A percentile compares a stretch with the other conserved stretches of the same genome.
These are phyloP conservation scores for Candida silvicultrix DNA, from an alignment of 805 yeast genomes.

Conservation along the genomic window DNA sequence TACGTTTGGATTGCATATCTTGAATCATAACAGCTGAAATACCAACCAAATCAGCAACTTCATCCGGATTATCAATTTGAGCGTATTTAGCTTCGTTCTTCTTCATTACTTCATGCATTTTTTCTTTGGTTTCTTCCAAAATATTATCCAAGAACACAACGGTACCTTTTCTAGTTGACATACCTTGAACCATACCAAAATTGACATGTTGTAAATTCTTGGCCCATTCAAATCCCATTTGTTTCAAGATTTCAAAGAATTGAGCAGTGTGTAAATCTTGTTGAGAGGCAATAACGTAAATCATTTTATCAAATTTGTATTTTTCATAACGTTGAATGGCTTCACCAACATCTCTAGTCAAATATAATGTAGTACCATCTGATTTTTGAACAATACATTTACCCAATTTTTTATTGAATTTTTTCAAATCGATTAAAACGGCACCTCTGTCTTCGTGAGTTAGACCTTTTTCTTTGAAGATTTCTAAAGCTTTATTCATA, in stretches of 20 bases:
- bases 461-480: slow-evolving; percentile 61
- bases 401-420: slow-evolving; percentile 85
- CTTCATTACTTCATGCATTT: slow-evolving; percentile 96
- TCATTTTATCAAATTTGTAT: slow-evolving; percentile 89
- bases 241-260: slow-evolving; percentile 87
- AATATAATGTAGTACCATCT: slow-evolving; percentile 90
- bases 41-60: slow-evolving; percentile 92
- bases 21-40: slow-evolving; percentile 98
- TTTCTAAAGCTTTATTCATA: slow-evolving; percentile 60
- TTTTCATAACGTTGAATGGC: slow-evolving; percentile 84
- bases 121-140: slow-evolving; percentile 84
- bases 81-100: slow-evolving; percentile 86
- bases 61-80: slow-evolving; percentile 89
- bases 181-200: slow-evolving; percentile 97
- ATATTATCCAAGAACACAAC: slow-evolving; percentile 96
- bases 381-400: slow-evolving; percentile 88
- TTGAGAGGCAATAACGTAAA: slow-evolving; percentile 92
- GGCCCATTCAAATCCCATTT: slow-evolving; percentile 89
- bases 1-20: slow-evolving; percentile 96
- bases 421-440: slow-evolving; percentile 73
- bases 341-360: slow-evolving; percentile 96
- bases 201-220: slow-evolving; percentile 72
- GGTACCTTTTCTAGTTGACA: slow-evolving; percentile 97
- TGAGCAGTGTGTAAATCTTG: slow-evolving; percentile 94
- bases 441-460: slow-evolving; percentile 91